phyloP scores from a whole-genome alignment of 768 basidiomycete species.

The Lactifluus hygrophoroides region DNA sequence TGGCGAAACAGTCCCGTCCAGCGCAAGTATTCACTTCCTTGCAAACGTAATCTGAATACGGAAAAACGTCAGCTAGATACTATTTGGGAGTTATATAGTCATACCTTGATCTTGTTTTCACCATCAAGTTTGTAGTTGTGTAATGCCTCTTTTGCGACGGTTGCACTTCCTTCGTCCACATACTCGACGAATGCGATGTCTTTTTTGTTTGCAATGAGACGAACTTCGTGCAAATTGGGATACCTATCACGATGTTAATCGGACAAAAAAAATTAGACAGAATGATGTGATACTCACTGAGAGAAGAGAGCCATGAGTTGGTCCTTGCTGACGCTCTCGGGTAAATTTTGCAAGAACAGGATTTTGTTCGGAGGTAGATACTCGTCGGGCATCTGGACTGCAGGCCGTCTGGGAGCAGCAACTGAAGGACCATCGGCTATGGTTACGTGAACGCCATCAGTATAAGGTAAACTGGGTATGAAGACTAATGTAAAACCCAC shows the following conservation, averaged over 20 bases:
- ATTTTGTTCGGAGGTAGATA: constrained; percentile 99
- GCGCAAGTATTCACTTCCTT: constrained; percentile 16
- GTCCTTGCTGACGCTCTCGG: constrained; percentile 88
- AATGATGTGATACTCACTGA: constrained; percentile 47
- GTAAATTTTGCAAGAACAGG: constrained; percentile 94
- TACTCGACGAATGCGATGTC: constrained; percentile 99
- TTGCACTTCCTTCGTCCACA: constrained; percentile 84
- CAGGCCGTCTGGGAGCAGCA: constrained; percentile 61
- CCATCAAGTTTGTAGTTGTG: constrained; percentile 98
- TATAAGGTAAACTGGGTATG: background rate
- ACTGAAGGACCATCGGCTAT: constrained; percentile 64
- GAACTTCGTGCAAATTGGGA: constrained; percentile 93
- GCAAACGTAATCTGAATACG: constrained; percentile 20
- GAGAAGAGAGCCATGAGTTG: constrained; percentile 86
- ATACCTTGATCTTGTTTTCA: constrained; percentile 99
- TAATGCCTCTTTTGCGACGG: constrained; percentile 87
- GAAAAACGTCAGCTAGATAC: background rate
- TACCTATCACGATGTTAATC: constrained; percentile 46
- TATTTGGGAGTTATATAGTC: constrained; percentile 24
- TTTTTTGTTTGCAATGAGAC: constrained; percentile 94
- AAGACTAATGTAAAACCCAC: constrained; percentile 35
- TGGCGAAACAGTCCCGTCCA: background rate
- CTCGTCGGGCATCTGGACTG: constrained; percentile 98
- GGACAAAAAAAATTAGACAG: background rate
- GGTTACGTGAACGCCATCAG: background rate